Evolutionary conservation across 2,329 filamentous ascomycete species (phyloP).

Genomic region (Whalleya microplaca): DNA sequence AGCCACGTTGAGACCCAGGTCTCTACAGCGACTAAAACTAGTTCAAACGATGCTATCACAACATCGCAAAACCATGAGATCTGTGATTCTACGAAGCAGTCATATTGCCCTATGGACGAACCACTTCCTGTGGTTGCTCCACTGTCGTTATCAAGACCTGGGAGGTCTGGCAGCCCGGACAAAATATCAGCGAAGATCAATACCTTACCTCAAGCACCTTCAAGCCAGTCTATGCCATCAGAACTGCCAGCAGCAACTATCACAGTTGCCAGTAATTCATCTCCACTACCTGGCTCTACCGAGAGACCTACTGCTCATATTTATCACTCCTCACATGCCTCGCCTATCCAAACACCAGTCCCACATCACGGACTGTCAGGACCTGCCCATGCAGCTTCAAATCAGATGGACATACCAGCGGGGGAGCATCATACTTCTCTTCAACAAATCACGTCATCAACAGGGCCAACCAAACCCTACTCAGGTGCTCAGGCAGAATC

Average conservation of each 20-base stretch:
- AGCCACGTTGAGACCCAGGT: background rate
- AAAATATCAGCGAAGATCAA: slow-evolving; percentile 7
- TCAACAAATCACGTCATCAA: too few relatives aligned
- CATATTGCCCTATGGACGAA: slow-evolving; percentile 8
- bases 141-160: slow-evolving; percentile 24
- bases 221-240: slow-evolving; percentile 4
- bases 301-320: background rate
- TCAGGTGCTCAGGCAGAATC: too few relatives aligned
- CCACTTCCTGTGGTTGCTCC: slow-evolving; percentile 26
- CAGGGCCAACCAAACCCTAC: too few relatives aligned
- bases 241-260: background rate
- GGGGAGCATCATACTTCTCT: too few relatives aligned
- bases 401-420: too few relatives aligned
- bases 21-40: background rate
- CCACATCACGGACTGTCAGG: too few relatives aligned
- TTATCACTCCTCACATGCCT: background rate
- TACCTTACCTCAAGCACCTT: slow-evolving; percentile 1
- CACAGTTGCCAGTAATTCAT: too few relatives aligned
- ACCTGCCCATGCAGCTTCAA: too few relatives aligned
- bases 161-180: slow-evolving; percentile 18
- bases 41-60: slow-evolving; percentile 1
- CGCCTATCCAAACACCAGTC: slow-evolving; percentile 5
- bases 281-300: background rate
- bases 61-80: slow-evolving; percentile 2
- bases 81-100: slow-evolving; percentile 2